Evolutionary conservation across 148 eudicot genomes (phyloP).

Genomic region (Agrostemma githago): DNA sequence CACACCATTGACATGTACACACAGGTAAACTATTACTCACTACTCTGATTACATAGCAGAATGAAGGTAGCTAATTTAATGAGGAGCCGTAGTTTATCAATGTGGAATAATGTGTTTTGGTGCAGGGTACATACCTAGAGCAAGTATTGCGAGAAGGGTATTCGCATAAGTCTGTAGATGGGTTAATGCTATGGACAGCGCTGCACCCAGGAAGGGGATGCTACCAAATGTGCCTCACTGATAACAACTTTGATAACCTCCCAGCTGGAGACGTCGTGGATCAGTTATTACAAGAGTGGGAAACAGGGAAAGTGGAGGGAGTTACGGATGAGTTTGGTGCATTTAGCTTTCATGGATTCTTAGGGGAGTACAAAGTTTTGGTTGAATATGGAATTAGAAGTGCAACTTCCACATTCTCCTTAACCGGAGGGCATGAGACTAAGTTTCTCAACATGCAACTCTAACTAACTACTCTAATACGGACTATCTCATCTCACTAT

Average conservation of each 20-base stretch:
- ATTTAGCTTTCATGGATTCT: constrained; percentile 58
- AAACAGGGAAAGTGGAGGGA: constrained; percentile 42
- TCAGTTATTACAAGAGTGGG: constrained; percentile 64
- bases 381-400: constrained; percentile 40
- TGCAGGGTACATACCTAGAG: constrained; percentile 63
- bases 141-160: constrained; percentile 69
- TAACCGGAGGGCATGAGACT: constrained; percentile 58
- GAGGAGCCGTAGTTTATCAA: background rate
- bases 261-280: constrained; percentile 80
- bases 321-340: constrained; percentile 57
- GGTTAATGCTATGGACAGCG: constrained; percentile 81
- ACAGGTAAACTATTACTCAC: constrained; percentile 41
- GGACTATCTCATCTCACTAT: too few relatives aligned
- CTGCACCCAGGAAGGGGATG: constrained; percentile 50
- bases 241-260: constrained; percentile 48
- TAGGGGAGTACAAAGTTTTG: constrained; percentile 58
- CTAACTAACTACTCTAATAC: constrained; percentile 12
- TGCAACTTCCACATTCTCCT: constrained; percentile 42
- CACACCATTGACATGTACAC: constrained; percentile 39
- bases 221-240: constrained; percentile 89
- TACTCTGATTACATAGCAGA: too few relatives aligned
- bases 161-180: constrained; percentile 64
- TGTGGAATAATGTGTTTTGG: background rate
- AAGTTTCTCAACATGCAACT: constrained; percentile 59
- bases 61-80: background rate